Evolutionary conservation across 306 rosid genomes (phyloP), one percentile per base, ranked within the genome.

Genomic region (Sicyos baderoa): DNA sequence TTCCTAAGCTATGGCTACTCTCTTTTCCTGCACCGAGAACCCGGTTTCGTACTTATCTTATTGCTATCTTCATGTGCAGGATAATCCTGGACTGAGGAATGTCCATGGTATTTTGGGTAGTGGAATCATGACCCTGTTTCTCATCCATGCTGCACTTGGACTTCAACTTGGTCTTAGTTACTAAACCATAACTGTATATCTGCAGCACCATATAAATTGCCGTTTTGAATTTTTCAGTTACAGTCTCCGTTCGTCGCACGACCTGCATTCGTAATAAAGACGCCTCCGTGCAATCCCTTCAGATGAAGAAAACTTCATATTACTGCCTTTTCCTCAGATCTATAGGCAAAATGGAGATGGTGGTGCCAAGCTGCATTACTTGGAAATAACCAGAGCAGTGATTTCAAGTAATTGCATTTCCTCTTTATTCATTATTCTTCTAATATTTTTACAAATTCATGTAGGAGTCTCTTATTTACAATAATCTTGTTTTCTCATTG

Each of bases 81-180:
- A 77, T 37, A 89, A 85, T 78, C 95, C 95, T 16, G 86, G 87
- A 72, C 71, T 92, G 11, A 77, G 95, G 80, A 88, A 73, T 74
- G 83, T 82, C 74, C 98, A 89, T 72, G 96, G 95, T 53, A 76
- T 93, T 61, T 79, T 89, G 84, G 97, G 96, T 32, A 85, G 95
- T 75, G 84, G 95, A 66, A 93, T 89, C 79, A 93, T 89, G 96
- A 84, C 95, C 9, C 29, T 25, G 51, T 89, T 92, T 84, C 82
- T 93, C 18, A 72, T 93, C 74, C 95, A 89, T 70, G 91, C 87
- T 74, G 89, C 89, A 54, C 83, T 93, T 67, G 98, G 98, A 65
- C 89, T 89, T 70, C 98, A 85, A 77, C 82, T 92, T 61, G 93
- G 91, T 75, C 82, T 89, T 47, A 86, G 97, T 82, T 86, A 52